A percentile compares a stretch with the other conserved stretches of the same genome.
phyloP scores from a whole-genome alignment of 257 asterid species.

The Solanum virginianum region DNA sequence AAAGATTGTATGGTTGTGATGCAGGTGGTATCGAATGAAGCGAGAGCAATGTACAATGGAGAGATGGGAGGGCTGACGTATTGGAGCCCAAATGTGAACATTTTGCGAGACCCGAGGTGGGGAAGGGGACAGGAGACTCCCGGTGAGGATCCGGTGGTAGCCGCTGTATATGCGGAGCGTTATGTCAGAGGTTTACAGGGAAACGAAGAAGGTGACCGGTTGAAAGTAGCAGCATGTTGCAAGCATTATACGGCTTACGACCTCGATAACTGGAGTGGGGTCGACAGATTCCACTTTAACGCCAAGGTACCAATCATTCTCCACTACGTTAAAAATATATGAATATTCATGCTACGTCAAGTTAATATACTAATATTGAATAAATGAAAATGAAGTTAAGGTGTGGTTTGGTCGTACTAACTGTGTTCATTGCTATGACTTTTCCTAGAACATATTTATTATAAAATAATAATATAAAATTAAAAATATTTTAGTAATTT shows the following conservation, averaged over 20 bases:
- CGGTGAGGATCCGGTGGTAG: conserved; percentile 74
- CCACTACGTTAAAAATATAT: too few species aligned
- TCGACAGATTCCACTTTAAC: conserved; percentile 72
- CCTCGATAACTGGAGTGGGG: conserved; percentile 73
- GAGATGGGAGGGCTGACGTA: conserved; percentile 71
- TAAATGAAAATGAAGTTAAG: too few species aligned
- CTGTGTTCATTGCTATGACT: too few species aligned
- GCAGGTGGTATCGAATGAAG: conserved; percentile 85
- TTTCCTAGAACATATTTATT: too few species aligned
- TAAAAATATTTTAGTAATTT: too few species aligned
- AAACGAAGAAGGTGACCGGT: conserved; percentile 37
- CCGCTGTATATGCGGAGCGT: conserved; percentile 59
- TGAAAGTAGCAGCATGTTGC: conserved; percentile 87
- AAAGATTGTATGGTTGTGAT: too few species aligned
- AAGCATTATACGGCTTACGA: conserved; percentile 89
- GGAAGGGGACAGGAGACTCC: conserved; percentile 93
- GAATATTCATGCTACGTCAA: too few species aligned
- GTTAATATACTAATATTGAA: too few species aligned
- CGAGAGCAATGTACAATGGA: conserved; percentile 80
- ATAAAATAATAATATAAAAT: too few species aligned
- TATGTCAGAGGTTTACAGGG: conserved; percentile 72
- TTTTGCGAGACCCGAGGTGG: conserved; percentile 87
- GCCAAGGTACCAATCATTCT: conserved; percentile 34
- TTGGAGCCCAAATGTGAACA: conserved; percentile 92
- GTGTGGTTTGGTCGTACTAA: too few species aligned